Percentiles rank a stretch among this genome's conserved stretches.
Evolutionary conservation across 495 filamentous ascomycete species (phyloP).

Genomic region (Alectoria sarmentosa): DNA sequence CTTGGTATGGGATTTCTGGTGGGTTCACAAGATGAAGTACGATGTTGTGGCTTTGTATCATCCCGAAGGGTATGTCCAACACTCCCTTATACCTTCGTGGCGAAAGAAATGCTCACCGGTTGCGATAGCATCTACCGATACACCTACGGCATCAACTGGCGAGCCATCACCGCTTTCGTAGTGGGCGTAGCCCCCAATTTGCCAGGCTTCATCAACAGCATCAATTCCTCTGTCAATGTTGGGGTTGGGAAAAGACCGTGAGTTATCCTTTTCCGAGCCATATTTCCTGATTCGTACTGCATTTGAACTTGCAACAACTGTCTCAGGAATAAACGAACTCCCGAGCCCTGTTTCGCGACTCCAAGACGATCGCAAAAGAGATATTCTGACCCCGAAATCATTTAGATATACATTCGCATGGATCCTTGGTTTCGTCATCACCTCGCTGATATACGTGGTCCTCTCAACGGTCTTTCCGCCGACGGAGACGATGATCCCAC

Average conservation of each 20-base stretch:
- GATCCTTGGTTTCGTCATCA: conserved; percentile 46
- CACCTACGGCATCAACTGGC: conserved; percentile 58
- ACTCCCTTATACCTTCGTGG: neutral
- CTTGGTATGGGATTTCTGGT: conserved; percentile 62
- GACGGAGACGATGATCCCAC: conserved; percentile 35
- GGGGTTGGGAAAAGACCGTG: conserved; percentile 45
- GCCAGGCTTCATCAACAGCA: conserved; percentile 49
- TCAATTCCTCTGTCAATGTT: conserved; percentile 39
- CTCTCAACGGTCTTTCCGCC: conserved; percentile 37
- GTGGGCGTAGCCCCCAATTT: conserved; percentile 55
- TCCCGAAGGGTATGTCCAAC: conserved; percentile 24
- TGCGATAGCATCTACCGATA: conserved; percentile 42
- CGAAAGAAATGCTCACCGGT: neutral
- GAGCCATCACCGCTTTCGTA: conserved; percentile 55
- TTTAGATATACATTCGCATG: conserved; percentile 53
- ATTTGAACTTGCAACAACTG: too few relatives aligned
- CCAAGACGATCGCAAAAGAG: too few relatives aligned
- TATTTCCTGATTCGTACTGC: too few relatives aligned
- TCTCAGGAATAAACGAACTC: too few relatives aligned
- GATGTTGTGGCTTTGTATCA: conserved; percentile 49
- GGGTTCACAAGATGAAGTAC: conserved; percentile 53
- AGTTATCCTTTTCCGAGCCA: too few relatives aligned
- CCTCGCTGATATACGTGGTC: conserved; percentile 40
- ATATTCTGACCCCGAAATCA: too few relatives aligned
- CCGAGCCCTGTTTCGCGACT: too few relatives aligned